Evolutionary conservation across 2,329 filamentous ascomycete species (phyloP), one percentile per base, ranked within the genome.

Genomic region (Neonectria punicea): DNA sequence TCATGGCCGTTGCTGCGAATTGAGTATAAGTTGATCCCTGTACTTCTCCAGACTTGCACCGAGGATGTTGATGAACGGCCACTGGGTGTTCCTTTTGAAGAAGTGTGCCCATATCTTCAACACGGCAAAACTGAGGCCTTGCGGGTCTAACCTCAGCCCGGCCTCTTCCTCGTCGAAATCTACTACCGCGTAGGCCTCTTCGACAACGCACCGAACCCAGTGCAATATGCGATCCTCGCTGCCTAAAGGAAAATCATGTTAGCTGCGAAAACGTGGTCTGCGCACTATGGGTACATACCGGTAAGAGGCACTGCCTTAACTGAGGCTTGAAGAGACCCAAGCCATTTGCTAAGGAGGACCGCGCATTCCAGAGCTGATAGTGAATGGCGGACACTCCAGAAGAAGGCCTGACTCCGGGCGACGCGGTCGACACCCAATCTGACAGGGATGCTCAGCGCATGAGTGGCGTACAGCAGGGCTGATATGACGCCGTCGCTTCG

Each of bases 311-410:
- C 61, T 8, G 63, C 47, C 6, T 53, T n/a, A 2, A 67, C 34
- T 1, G 74, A 67, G 11, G 61, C 66, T 25, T 70, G 66, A 44
- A 80, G 54, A 65, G 74, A 70, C 43, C 74, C 63, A 49, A 84
- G 75, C 82, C 83, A 85, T 65, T 87, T 87, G 14, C 83, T 84
- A 0, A 88, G 74, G 3, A 88, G 74, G 0, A 88, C 81, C 0
- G 84, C 85, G 20, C 85, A 87, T 68, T 88, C 86, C 0, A 88
- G 77, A 1, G 83, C 84, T 4, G 84, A 86, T 0, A 88, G 77
- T 0, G 85, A 85, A 57, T 88, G 85, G n/a, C 86, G 80, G 2
- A 86, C 85, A 5, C 84, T 86, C 85, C 86, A 88, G 53, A 87
- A 84, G 49, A 86, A 85, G 0, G 85, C 84, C 55, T 87, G 85